A percentile compares a stretch with the other conserved stretches of the same genome.
Evolutionary conservation across 2,329 filamentous ascomycete species (phyloP).

Genomic region (Coniella vitis): DNA sequence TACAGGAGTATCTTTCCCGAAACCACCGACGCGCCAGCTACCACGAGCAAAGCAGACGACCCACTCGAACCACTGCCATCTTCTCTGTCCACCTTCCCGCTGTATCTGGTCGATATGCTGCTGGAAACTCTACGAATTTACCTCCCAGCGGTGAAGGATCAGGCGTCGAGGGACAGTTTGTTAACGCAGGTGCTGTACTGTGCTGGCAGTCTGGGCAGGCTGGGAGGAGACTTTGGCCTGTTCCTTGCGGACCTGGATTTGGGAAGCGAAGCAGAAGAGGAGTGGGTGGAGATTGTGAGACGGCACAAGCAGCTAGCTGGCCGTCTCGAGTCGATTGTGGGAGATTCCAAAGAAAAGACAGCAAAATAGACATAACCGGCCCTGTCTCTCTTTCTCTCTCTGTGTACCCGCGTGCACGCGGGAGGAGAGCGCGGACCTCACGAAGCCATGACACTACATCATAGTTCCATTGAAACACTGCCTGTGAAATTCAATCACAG

Average conservation of each 20-base stretch:
- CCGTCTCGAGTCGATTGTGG: constrained; percentile 63
- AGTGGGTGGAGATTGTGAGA: constrained; percentile 87
- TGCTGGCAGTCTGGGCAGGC: constrained; percentile 78
- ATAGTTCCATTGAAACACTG: too few species aligned
- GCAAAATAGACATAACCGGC: constrained; percentile 9
- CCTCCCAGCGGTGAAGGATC: constrained; percentile 74
- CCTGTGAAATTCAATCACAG: too few species aligned
- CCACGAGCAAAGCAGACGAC: constrained; percentile 23
- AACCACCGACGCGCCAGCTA: constrained; percentile 25
- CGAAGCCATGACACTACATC: too few species aligned
- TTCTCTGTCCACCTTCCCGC: constrained; percentile 74
- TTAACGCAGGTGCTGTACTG: constrained; percentile 91
- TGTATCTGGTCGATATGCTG: constrained; percentile 75
- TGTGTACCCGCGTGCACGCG: too few species aligned
- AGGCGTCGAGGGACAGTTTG: constrained; percentile 74
- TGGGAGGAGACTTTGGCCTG: constrained; percentile 90
- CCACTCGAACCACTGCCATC: constrained; percentile 60
- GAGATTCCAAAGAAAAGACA: constrained; percentile 36
- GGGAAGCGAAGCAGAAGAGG: constrained; percentile 43
- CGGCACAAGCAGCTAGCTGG: constrained; percentile 82
- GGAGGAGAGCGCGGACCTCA: too few species aligned
- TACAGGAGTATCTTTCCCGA: constrained; percentile 82
- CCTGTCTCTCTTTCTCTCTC: too few species aligned
- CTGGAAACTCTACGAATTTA: constrained; percentile 69
- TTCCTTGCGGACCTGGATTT: constrained; percentile 60